phyloP scores from a whole-genome alignment of 305 asterid genomes.

The Plantago lanceolata region DNA sequence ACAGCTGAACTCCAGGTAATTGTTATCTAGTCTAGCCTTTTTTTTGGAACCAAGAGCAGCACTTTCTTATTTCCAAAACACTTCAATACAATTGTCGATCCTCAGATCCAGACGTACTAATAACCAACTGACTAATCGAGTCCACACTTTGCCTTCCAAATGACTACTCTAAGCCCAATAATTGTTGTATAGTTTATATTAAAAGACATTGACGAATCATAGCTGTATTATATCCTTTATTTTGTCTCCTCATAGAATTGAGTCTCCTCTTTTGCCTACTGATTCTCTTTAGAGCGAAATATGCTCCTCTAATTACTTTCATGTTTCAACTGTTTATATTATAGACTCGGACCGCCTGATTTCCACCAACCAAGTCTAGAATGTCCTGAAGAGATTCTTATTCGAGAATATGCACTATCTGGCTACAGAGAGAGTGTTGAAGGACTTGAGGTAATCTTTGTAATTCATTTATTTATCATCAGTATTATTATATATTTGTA shows the following conservation, averaged over 20 bases:
- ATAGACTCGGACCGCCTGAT: constrained; percentile 95
- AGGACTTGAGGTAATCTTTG: constrained; percentile 71
- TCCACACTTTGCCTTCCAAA: no score
- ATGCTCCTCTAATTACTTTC: constrained; percentile 2
- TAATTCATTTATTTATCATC: constrained; percentile 1
- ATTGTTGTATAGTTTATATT: not conserved
- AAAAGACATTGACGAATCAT: not conserved
- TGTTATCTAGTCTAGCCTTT: not conserved
- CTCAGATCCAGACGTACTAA: no score
- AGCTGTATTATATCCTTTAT: not conserved
- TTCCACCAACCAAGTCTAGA: constrained; percentile 75
- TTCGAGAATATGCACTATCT: constrained; percentile 61
- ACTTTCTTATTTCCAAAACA: no score
- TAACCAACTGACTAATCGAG: no score
- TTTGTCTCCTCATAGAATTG: constrained; percentile 15
- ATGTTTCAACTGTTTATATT: constrained; percentile 14
- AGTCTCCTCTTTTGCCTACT: constrained; percentile 11
- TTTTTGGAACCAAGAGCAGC: no score
- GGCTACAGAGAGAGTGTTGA: constrained; percentile 83
- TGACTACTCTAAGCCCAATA: no score
- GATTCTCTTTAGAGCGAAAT: constrained; percentile 6
- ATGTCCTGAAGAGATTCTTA: constrained; percentile 89
- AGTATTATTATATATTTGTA: not conserved
- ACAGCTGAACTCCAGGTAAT: constrained; percentile 73
- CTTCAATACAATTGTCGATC: no score